phyloP scores from a whole-genome alignment of 371 early-diverging fungal genomes.

The Apophysomyces ossiformis region DNA sequence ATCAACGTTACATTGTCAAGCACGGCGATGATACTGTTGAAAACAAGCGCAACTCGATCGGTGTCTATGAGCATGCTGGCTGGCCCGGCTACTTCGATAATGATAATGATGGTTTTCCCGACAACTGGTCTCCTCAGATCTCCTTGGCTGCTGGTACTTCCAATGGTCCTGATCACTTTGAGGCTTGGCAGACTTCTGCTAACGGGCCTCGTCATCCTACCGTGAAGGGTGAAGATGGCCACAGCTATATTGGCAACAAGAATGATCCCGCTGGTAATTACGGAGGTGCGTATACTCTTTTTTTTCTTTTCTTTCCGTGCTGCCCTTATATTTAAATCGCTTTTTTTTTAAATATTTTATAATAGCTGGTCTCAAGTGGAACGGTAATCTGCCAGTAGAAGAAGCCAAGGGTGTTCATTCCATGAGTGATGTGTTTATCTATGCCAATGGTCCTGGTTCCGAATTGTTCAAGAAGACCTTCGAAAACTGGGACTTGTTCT shows the following conservation, averaged over 20 bases:
- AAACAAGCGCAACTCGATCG: constrained; percentile 66
- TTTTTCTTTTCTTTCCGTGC: not conserved
- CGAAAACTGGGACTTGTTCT: constrained; percentile 68
- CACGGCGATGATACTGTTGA: constrained; percentile 21
- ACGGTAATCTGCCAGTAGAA: constrained; percentile 42
- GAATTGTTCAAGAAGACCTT: constrained; percentile 57
- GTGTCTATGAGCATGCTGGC: constrained; percentile 67
- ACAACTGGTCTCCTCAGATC: constrained; percentile 60
- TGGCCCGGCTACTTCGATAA: constrained; percentile 69
- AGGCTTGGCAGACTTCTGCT: constrained; percentile 61
- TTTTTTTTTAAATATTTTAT: not conserved
- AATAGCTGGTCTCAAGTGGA: constrained; percentile 41
- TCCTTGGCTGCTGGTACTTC: constrained; percentile 68
- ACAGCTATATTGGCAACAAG: constrained; percentile 40
- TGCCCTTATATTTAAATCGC: too few species aligned
- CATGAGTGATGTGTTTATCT: constrained; percentile 65
- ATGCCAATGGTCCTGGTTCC: constrained; percentile 59
- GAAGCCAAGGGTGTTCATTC: constrained; percentile 59
- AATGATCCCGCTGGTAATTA: constrained; percentile 42
- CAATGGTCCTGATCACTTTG: constrained; percentile 60
- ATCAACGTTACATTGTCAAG: constrained; percentile 33
- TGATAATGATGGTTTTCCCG: constrained; percentile 73
- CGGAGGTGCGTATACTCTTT: constrained; percentile 20
- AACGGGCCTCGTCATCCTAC: constrained; percentile 52
- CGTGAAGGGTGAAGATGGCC: constrained; percentile 23